Base-by-base conservation (phyloP, 306 rosid genomes). In the Vachellia pachyceras region DNA sequence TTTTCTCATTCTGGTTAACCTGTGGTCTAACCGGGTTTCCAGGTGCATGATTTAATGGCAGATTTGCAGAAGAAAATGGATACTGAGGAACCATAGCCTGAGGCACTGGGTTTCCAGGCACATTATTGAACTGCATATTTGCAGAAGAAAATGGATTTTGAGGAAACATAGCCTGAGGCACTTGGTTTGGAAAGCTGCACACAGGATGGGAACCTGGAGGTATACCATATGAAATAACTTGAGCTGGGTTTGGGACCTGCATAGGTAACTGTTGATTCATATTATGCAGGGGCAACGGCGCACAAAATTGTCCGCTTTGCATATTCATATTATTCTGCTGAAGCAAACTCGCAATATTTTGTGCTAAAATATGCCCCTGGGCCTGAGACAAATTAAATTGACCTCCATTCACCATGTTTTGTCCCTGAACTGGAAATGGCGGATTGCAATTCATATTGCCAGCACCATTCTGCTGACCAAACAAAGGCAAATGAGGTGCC, bases 261-360 rank as follows among this genome's bases (percentile, higher is more conserved):
- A 84, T 83, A 47, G 88, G 88, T 81, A 89, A 64, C 72, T 84
- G 87, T 54, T 89, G 99, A 65, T 89, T 93, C 91, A 86, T 86
- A 74, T 88, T 91, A 75, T 87, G 98, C 84, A 87, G 64, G 55
- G 82, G 75, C 78, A 75, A 84, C 2, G 91, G 90, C 12, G 84
- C 73, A 83, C 85, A 76, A 44, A 88, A 91, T n/a, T 95, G 97
- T 12, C 88, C 97, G 85, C 88, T 90, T n/a, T 83, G 84, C 79
- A 91, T 78, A 55, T 87, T 90, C 87, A 84, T 85, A 76, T 79
- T 85, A 77, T 91, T 86, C 69, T 88, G 97, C 69, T 91, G 93
- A 72, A 84, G 85, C 45, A 88, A 83, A 77, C 76, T 88, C 47
- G 83, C 14, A 52, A 93, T 84, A 73, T 78, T 81, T 41, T 87